A percentile compares a stretch with the other conserved stretches of the same genome.
Conservation (phyloP, 257 asterid genomes). For the Handroanthus guayacan region DNA sequence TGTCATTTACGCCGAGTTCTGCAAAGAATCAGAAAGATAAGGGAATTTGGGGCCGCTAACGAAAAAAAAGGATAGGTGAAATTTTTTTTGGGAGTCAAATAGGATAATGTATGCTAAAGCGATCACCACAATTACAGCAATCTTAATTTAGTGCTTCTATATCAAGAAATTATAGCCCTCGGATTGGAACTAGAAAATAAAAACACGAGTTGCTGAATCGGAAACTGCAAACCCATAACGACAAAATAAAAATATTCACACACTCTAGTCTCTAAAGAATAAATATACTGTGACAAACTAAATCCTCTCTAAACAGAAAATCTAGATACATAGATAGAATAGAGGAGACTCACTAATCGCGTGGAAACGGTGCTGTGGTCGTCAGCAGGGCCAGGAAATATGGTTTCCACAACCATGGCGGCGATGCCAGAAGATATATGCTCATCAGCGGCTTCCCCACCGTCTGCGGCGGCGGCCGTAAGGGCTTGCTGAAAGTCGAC, state of each 20-base stretch:
- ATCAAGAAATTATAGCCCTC: neutral
- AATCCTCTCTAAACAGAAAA: neutral
- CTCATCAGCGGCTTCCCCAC: constrained; percentile 81
- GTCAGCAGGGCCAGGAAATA: constrained; percentile 66
- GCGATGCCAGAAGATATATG: constrained; percentile 60
- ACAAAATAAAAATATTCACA: neutral
- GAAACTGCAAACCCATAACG: neutral
- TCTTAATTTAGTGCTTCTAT: neutral
- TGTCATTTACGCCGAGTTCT: too few species aligned
- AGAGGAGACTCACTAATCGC: constrained; percentile 58
- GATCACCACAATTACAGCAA: neutral
- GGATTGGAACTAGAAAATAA: neutral
- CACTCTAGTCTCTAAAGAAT: neutral
- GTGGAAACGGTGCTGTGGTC: constrained; percentile 78
- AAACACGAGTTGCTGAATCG: neutral
- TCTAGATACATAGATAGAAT: neutral
- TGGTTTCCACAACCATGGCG: constrained; percentile 86
- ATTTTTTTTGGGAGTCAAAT: too few species aligned
- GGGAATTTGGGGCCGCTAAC: too few species aligned
- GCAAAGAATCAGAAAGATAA: too few species aligned
- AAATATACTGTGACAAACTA: neutral
- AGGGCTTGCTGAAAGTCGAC: constrained; percentile 84
- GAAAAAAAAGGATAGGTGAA: neutral
- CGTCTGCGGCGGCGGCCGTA: constrained; percentile 94
- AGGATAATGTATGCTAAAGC: neutral